Conservation (phyloP, 169 alveolate species). For the Plasmodium billcollinsi region DNA sequence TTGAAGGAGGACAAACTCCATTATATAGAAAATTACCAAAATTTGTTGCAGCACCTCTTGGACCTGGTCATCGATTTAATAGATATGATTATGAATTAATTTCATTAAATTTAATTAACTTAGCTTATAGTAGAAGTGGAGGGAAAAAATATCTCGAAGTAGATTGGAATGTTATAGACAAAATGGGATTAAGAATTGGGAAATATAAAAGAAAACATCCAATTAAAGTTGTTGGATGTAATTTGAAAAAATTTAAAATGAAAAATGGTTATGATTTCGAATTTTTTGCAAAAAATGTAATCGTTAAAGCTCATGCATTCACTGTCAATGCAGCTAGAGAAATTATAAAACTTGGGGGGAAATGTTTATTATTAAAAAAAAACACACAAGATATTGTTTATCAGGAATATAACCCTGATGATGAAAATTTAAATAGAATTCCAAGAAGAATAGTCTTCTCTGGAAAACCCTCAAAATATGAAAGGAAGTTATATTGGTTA, state of each 20-base stretch:
- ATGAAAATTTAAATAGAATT: conserved; percentile 75
- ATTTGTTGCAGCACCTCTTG: conserved; percentile 85
- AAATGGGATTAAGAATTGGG: conserved; percentile 83
- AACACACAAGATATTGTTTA: conserved; percentile 84
- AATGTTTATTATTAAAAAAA: conserved; percentile 83
- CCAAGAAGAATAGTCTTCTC: conserved; percentile 84
- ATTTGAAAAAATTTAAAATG: conserved; percentile 82
- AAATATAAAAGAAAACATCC: conserved; percentile 84
- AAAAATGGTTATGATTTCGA: conserved; percentile 75
- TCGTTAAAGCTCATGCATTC: conserved; percentile 84
- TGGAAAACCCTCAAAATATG: conserved; percentile 85
- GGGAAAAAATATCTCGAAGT: conserved; percentile 80
- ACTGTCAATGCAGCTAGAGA: conserved; percentile 85
- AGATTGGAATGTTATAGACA: conserved; percentile 85
- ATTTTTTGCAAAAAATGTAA: conserved; percentile 59
- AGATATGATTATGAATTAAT: conserved; percentile 82
- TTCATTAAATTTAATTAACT: conserved; percentile 80
- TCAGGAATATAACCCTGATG: conserved; percentile 83
- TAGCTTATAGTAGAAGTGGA: conserved; percentile 75
- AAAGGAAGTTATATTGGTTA: conserved; percentile 68
- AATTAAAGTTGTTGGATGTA: conserved; percentile 80
- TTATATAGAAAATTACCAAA: conserved; percentile 85
- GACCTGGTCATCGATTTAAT: conserved; percentile 83
- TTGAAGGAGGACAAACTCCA: conserved; percentile 88
- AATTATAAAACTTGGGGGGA: conserved; percentile 83